Conservation (phyloP, 1,284 basidiomycete genomes). For the Tilletia indica region DNA sequence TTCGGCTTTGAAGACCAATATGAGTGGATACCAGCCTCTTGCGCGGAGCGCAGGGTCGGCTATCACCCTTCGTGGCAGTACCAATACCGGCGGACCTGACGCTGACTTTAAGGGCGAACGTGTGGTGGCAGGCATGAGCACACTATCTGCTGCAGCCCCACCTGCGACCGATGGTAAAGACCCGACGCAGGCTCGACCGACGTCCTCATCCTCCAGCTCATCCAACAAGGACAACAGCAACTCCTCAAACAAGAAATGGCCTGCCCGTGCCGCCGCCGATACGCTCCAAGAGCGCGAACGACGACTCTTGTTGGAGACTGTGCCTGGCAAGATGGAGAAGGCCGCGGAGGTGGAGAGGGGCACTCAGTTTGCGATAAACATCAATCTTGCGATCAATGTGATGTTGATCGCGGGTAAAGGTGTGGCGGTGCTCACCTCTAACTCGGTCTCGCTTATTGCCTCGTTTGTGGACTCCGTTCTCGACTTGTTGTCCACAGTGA, state of each 20-base stretch:
- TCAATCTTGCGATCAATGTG: slow-evolving; percentile 57
- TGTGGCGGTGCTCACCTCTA: slow-evolving; percentile 61
- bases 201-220: not conserved
- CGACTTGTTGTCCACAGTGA: slow-evolving; percentile 62
- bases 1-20: not conserved
- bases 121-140: not conserved
- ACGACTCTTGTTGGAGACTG: slow-evolving; percentile 43
- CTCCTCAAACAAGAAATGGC: slow-evolving; percentile 9
- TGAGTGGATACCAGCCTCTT: not conserved
- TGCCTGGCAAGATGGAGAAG: slow-evolving; percentile 43
- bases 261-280: not conserved
- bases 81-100: not conserved
- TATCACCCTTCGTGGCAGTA: not conserved
- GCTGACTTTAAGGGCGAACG: not conserved
- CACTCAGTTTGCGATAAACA: slow-evolving; percentile 51
- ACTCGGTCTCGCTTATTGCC: slow-evolving; percentile 63
- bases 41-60: not conserved
- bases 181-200: not conserved
- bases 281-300: slow-evolving; percentile 41
- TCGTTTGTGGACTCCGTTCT: slow-evolving; percentile 62
- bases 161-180: not conserved
- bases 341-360: slow-evolving; percentile 43
- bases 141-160: not conserved
- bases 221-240: slow-evolving; percentile 12
- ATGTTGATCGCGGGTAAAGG: slow-evolving; percentile 61